These are phyloP conservation scores for Coniosporium tulheliwenetii DNA, from an alignment of 2,329 filamentous ascomycete species.

Conservation along the genomic window DNA sequence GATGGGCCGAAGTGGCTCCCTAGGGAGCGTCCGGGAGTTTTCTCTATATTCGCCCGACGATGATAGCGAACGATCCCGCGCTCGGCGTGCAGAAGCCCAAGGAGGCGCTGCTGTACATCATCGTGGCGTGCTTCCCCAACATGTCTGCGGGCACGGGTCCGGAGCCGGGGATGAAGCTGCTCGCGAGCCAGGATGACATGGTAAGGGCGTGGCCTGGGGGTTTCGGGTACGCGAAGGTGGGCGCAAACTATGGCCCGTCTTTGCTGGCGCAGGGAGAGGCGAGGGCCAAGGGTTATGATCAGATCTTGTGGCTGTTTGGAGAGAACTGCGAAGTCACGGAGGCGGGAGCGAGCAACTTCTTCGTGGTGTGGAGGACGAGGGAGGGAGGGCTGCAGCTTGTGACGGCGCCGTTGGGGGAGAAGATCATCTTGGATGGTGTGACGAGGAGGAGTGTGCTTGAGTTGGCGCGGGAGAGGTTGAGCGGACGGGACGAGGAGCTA, in stretches of 20 bases:
- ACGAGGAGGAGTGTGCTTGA: conserved; percentile 71
- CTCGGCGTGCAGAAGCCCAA: conserved; percentile 68
- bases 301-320: conserved; percentile 90
- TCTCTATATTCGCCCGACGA: conserved; percentile 72
- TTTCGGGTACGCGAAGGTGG: conserved; percentile 83
- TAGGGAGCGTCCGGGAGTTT: conserved; percentile 50
- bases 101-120: conserved; percentile 80
- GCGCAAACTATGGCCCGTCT: conserved; percentile 82
- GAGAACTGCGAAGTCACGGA: conserved; percentile 67
- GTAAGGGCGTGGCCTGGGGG: conserved; percentile 87
- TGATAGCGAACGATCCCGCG: conserved; percentile 69
- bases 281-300: conserved; percentile 57
- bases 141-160: conserved; percentile 17
- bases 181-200: conserved; percentile 67
- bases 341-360: conserved; percentile 86
- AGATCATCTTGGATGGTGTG: conserved; percentile 75
- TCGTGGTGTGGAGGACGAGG: conserved; percentile 59
- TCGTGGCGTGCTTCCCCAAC: conserved; percentile 35
- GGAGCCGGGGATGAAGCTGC: conserved; percentile 43
- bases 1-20: conserved; percentile 73
- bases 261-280: conserved; percentile 68
- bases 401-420: conserved; percentile 69
- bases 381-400: conserved; percentile 54
- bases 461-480: conserved; percentile 48
- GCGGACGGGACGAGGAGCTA: conserved; percentile 13